phyloP scores from a whole-genome alignment of 306 rosid species.

The Calophaca sinica region DNA sequence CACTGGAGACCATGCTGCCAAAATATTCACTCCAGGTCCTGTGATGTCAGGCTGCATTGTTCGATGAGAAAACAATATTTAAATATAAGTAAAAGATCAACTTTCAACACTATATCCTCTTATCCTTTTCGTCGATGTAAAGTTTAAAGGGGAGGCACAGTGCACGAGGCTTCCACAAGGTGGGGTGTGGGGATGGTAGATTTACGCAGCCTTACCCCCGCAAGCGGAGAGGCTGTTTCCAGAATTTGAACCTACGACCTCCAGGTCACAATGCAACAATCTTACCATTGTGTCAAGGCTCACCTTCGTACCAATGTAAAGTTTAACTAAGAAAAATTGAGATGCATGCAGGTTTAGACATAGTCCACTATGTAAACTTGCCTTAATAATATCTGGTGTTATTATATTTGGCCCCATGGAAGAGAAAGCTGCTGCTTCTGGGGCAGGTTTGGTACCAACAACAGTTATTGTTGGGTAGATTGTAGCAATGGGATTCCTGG shows the following conservation, averaged over 20 bases:
- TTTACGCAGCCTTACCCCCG: too few species aligned
- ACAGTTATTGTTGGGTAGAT: conserved; percentile 57
- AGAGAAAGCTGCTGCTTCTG: conserved; percentile 72
- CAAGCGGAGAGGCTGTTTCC: too few species aligned
- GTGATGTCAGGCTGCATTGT: conserved; percentile 70
- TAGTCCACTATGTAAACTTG: conserved; percentile 33
- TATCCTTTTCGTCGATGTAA: conserved; percentile 1
- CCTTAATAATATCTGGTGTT: conserved; percentile 74
- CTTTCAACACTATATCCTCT: not conserved
- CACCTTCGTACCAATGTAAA: not conserved
- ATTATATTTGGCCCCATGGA: conserved; percentile 72
- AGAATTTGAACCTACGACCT: too few species aligned
- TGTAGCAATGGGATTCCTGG: conserved; percentile 68
- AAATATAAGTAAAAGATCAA: not conserved
- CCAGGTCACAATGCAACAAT: too few species aligned
- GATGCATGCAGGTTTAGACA: not conserved
- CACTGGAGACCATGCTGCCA: conserved; percentile 82
- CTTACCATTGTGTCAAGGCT: too few species aligned
- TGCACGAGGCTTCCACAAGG: too few species aligned
- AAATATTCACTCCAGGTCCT: conserved; percentile 71
- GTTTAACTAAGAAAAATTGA: conserved; percentile 23
- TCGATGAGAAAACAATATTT: conserved; percentile 22
- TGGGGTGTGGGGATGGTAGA: too few species aligned
- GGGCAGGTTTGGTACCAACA: conserved; percentile 63
- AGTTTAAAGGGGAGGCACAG: not conserved